Evolutionary conservation across 345 rosid species (phyloP).

Genomic region (Tarenaya hassleriana): DNA sequence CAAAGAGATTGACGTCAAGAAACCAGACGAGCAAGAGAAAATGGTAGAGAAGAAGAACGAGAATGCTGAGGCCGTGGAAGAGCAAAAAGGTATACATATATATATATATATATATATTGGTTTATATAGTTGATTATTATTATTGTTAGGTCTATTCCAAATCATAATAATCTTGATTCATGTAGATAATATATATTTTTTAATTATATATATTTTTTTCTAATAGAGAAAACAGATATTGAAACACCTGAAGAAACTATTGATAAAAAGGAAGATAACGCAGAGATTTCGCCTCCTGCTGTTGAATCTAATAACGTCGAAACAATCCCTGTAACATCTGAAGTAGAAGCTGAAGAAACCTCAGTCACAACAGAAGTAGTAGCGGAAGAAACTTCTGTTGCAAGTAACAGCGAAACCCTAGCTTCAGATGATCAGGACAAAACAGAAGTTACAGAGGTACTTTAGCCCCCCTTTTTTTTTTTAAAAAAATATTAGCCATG

Average conservation of each 20-base stretch:
- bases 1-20: background rate
- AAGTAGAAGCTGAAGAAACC: constrained; percentile 13
- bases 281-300: background rate
- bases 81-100: constrained; percentile 21
- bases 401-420: background rate
- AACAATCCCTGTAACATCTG: constrained; percentile 5
- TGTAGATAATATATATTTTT: background rate
- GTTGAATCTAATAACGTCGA: constrained; percentile 17
- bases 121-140: no score
- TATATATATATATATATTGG: background rate
- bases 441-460: constrained; percentile 20
- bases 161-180: no score
- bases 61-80: constrained; percentile 10
- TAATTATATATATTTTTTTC: background rate
- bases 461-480: no score
- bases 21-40: constrained; percentile 11
- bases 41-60: constrained; percentile 19
- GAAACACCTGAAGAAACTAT: constrained; percentile 12
- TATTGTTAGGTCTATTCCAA: background rate
- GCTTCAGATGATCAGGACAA: constrained; percentile 8
- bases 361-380: no score
- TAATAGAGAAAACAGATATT: constrained; percentile 11
- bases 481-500: no score
- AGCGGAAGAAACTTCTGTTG: no score
- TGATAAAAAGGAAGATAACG: background rate